Conservation (phyloP, 495 filamentous ascomycete species). For the Astrothelium subdiscretum region DNA sequence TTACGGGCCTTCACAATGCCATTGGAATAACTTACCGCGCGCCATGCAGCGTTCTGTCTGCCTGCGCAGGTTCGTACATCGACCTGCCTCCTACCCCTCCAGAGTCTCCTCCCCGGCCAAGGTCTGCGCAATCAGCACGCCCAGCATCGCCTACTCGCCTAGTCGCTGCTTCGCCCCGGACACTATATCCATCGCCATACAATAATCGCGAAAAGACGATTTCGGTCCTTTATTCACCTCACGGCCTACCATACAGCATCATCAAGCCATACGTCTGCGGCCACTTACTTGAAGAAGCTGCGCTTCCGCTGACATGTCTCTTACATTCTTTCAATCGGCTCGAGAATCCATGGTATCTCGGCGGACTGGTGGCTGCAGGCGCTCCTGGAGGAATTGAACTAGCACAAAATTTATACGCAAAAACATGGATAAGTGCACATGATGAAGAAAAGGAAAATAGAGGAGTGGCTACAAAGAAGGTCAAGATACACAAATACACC, state of each 20-base stretch:
- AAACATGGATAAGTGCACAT: slow-evolving; percentile 53
- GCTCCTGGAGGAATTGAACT: slow-evolving; percentile 47
- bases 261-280: slow-evolving; percentile 41
- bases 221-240: slow-evolving; percentile 50
- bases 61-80: slow-evolving; percentile 17
- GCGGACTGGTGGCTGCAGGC: slow-evolving; percentile 49
- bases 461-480: slow-evolving; percentile 39
- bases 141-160: slow-evolving; percentile 4
- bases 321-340: slow-evolving; percentile 52
- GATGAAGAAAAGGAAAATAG: slow-evolving; percentile 50
- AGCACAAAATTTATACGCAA: slow-evolving; percentile 40
- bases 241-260: slow-evolving; percentile 40
- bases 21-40: slow-evolving; percentile 61
- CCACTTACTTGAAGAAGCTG: slow-evolving; percentile 44
- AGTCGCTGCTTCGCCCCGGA: neutral
- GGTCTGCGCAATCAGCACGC: neutral
- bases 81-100: slow-evolving; percentile 22
- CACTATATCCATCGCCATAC: slow-evolving; percentile 7
- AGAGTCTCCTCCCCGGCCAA: slow-evolving; percentile 9
- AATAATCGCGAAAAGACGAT: slow-evolving; percentile 30
- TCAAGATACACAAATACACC: slow-evolving; percentile 35
- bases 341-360: slow-evolving; percentile 52
- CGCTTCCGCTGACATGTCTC: slow-evolving; percentile 49
- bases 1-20: slow-evolving; percentile 51
- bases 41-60: slow-evolving; percentile 30